phyloP scores from a whole-genome alignment of 73 alveolate species.

The Effrenium voratum region DNA sequence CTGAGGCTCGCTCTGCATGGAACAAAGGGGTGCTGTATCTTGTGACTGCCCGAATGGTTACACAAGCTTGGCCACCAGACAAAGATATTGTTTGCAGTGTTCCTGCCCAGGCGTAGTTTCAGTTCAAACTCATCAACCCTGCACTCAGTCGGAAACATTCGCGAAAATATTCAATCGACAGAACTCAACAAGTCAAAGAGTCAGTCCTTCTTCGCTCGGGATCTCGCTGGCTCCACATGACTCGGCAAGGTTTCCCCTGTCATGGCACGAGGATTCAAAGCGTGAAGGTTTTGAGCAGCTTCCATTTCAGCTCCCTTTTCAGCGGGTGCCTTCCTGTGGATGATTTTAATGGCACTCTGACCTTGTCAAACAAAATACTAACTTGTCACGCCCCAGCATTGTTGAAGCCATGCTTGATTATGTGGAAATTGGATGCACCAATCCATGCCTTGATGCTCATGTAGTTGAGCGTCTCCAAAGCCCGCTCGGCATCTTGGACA shows the following conservation, averaged over 20 bases:
- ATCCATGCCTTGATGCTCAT: constrained; percentile 88
- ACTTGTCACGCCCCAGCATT: no score
- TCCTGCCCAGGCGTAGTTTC: constrained; percentile 23
- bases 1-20: background rate
- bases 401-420: no score
- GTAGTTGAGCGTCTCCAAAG: constrained; percentile 71
- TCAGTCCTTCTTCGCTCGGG: constrained; percentile 55
- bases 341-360: no score
- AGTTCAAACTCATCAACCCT: background rate
- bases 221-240: constrained; percentile 90
- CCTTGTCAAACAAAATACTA: no score
- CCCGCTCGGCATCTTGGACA: constrained; percentile 75
- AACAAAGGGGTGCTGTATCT: no score
- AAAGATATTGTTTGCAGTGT: constrained; percentile 64
- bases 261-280: no score
- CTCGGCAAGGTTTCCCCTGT: constrained; percentile 83
- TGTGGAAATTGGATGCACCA: no score
- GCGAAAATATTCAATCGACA: background rate
- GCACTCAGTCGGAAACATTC: background rate
- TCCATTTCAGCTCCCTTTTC: no score
- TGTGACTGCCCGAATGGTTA: no score
- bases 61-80: background rate
- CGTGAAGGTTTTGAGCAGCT: no score
- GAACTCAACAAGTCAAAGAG: background rate
- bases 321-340: no score